A percentile compares a stretch with the other conserved stretches of the same genome.
Evolutionary conservation across 345 rosid species (phyloP).

Genomic region (Hypericum androsaemum): DNA sequence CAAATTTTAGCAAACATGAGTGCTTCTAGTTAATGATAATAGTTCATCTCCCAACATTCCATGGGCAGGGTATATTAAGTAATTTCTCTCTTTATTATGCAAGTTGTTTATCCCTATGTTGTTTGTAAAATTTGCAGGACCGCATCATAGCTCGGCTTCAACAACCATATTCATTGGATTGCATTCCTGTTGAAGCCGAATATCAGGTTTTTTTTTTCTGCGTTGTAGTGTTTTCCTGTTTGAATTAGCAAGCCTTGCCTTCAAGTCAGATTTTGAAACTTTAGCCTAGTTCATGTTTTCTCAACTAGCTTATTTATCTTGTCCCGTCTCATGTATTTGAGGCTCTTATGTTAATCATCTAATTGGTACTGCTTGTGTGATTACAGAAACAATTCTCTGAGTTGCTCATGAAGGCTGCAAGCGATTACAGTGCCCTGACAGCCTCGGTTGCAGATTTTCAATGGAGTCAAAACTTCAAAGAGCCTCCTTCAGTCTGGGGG

Average conservation of each 20-base stretch:
- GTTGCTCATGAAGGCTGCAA: conserved; percentile 89
- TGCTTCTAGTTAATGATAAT: too few relatives aligned
- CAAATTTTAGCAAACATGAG: too few relatives aligned
- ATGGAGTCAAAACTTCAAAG: conserved; percentile 98
- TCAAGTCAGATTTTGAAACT: neutral
- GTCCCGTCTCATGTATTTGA: too few relatives aligned
- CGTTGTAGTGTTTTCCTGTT: neutral
- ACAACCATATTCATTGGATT: conserved; percentile 94
- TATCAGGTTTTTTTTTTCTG: conserved; percentile 51
- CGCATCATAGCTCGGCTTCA: conserved; percentile 97
- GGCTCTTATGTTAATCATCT: too few relatives aligned
- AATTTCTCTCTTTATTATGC: too few relatives aligned
- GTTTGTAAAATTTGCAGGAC: conserved; percentile 40
- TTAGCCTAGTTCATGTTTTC: too few relatives aligned
- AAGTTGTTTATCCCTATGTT: neutral
- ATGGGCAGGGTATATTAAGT: too few relatives aligned
- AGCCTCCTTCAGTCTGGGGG: conserved; percentile 97
- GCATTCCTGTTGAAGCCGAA: conserved; percentile 99
- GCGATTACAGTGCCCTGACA: conserved; percentile 93
- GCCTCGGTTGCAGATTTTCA: conserved; percentile 86
- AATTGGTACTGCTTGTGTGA: too few relatives aligned
- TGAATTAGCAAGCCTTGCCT: neutral
- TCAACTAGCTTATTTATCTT: too few relatives aligned
- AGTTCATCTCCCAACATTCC: too few relatives aligned
- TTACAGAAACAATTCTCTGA: conserved; percentile 95